Evolutionary conservation across 1,284 basidiomycete genomes (phyloP).

Genomic region (Cronartium quercuum): DNA sequence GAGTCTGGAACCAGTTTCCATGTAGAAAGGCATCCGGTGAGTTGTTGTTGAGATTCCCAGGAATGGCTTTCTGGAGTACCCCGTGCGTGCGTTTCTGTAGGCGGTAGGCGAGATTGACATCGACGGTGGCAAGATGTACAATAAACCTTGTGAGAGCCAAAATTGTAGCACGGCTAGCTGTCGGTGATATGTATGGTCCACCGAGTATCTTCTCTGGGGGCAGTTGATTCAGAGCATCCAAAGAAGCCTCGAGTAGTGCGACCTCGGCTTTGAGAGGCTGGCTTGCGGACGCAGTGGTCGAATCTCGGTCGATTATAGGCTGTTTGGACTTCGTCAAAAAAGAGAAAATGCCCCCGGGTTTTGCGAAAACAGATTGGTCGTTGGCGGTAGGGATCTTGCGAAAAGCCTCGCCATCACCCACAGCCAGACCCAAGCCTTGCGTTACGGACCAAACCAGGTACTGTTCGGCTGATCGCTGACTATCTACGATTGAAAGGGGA

Average conservation of each 20-base stretch:
- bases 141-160: slow-evolving; percentile 14
- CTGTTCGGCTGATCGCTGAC: slow-evolving; percentile 5
- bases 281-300: neutral
- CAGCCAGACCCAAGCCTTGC: slow-evolving; percentile 12
- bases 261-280: neutral
- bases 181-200: neutral
- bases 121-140: slow-evolving; percentile 16
- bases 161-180: neutral
- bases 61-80: neutral
- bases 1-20: slow-evolving; percentile 23
- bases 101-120: slow-evolving; percentile 4
- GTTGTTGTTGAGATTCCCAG: neutral
- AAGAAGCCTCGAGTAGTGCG: neutral
- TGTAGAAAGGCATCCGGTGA: slow-evolving; percentile 17
- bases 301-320: neutral
- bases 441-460: slow-evolving; percentile 28
- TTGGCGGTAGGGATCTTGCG: neutral
- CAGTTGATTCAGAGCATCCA: neutral
- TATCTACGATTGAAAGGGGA: neutral
- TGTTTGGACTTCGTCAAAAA: neutral
- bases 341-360: neutral
- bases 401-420: neutral
- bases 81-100: slow-evolving; percentile 7
- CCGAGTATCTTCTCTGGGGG: neutral
- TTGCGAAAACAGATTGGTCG: neutral